Base-by-base conservation (phyloP, 2,329 filamentous ascomycete species). In the Sclerotinia borealis region DNA sequence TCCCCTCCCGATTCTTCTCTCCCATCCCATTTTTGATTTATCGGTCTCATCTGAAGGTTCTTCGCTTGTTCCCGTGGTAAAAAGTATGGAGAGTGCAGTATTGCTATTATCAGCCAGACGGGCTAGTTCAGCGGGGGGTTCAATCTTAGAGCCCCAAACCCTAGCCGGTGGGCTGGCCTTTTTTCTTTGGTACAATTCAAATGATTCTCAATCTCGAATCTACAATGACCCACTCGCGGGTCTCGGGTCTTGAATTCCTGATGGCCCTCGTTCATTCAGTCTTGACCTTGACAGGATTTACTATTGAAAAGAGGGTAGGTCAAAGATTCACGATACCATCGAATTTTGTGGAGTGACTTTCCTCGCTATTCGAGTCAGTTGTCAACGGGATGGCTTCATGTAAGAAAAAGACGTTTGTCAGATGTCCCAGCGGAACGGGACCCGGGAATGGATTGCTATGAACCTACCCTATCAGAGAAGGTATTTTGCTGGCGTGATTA, bases 181-280 rank as follows among this genome's bases (percentile, higher is more conserved):
- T 29, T 43, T 25, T n/a, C 19, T 48, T 47, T 45, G 54, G 54
- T 58, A 45, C 39, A 47, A 48, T 29, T 45, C 50, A 36, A 59
- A 37, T 45, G 37, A 58, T 61, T 52, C 34, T 47, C 50, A 55
- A 48, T 47, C 48, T 63, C 61, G 55, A 63, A 63, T 63, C 41
- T 54, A 63, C 51, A 47, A 43, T 41, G 60, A 29, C 55, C 64
- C 64, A 65, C 64, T 58, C 61, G 55, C 61, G 64, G 63, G 54
- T 65, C 48, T 47, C 63, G 63, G 61, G 34, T 41, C 9, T 27
- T 29, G 29, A n/a, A 36, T 54, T 51, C 49, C 63, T 61, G 31
- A 60, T 64, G 31, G 31, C 51, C 45, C 59, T 62, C 50, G 51
- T 58, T 13, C n/a, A 22, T 58, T 34, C 54, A 45, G 41, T 58